These are phyloP conservation scores for Xylaria sp. DNA, from an alignment of 2,329 filamentous ascomycete genomes.

Conservation along the genomic window DNA sequence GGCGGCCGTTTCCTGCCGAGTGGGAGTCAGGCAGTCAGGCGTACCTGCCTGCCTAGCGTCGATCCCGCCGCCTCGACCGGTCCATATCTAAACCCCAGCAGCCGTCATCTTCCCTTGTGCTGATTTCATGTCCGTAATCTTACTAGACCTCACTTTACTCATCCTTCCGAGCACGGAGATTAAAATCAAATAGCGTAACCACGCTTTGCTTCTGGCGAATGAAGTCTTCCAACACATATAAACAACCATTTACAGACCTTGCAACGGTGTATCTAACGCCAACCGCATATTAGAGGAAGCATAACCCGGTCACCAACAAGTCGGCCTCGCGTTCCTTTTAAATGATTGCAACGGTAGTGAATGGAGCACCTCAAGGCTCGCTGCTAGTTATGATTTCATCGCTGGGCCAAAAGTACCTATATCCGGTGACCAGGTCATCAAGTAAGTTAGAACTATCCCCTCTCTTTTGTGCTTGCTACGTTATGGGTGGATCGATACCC, in stretches of 20 bases:
- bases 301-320: not conserved
- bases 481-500: not conserved
- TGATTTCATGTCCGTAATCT: not conserved
- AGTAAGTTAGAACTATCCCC: not conserved
- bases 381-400: no score
- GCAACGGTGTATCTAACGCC: no score
- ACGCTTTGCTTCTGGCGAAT: no score
- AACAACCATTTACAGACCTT: not conserved
- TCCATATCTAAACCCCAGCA: not conserved
- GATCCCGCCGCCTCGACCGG: conserved; percentile 6
- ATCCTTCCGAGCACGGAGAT: not conserved
- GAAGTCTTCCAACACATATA: no score
- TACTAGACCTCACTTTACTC: not conserved
- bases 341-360: no score
- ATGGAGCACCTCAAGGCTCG: no score
- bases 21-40: not conserved
- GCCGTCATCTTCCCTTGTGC: not conserved
- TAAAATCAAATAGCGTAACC: no score
- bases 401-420: no score
- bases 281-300: not conserved
- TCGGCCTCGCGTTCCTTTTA: no score
- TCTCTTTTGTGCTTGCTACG: not conserved
- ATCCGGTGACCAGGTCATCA: no score
- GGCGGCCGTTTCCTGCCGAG: not conserved
- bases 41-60: not conserved